Evolutionary conservation across 148 eudicot genomes (phyloP), one percentile per base, ranked within the genome.

Genomic region (Hydrangea macrophylla): DNA sequence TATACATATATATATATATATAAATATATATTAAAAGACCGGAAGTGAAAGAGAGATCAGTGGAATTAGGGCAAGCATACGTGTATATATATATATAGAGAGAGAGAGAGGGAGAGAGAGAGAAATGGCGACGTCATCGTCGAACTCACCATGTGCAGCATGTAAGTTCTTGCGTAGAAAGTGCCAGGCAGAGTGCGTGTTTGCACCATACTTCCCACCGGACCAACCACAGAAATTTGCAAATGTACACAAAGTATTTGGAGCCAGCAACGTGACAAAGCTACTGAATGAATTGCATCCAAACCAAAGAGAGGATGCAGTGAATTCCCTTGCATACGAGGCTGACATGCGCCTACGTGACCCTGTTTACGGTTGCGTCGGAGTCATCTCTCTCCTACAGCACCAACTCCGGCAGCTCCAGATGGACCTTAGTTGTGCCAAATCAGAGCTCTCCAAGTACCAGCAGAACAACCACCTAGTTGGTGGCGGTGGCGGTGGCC

Each of bases 341-440:
- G 60, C 60, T 5, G 60, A 57, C 11, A 57, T 57, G 60, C 60
- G 60, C 30, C 60, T 57, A 1, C 60, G 60, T 1, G 60, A 57
- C 15, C 60, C 60, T 0, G 60, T 57, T 24, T 57, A 57, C 30
- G 60, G 60, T 7, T 57, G 60, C 30, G 60, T 57, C 30, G 60
- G 60, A 8, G 60, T 57, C 60, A 57, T 57, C 32, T 57, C 60
- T 35, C 60, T 57, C 60, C 31, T 57, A 13, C 60, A 57, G 30
- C 60, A 57, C 60, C 60, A 57, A 57, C 60, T 57, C 31, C 60
- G 60, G 12, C 60, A 57, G 60, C 60, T 57, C 30, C 60, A 57
- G 23, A 57, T 57, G 60, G 60, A 57, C 30, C 60, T 57, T 57
- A 57, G 32, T 2, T 57, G 30, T 25, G 60, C 60, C 10, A 57